Evolutionary conservation across 139 green algal species (phyloP).

Genomic region (Spirogloea muscicola): DNA sequence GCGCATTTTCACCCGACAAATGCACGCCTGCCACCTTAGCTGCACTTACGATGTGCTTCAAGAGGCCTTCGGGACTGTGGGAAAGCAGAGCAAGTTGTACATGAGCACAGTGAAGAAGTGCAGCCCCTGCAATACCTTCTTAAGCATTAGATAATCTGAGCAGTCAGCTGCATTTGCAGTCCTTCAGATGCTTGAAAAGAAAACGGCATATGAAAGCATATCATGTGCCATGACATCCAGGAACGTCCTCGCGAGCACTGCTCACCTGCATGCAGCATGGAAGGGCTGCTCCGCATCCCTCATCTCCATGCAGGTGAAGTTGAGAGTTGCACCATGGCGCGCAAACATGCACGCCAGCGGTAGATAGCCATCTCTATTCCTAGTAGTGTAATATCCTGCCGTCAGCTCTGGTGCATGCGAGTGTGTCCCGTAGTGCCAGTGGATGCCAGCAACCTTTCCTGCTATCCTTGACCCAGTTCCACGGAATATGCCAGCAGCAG

Average conservation of each 20-base stretch:
- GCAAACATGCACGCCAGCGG: slow-evolving; percentile 55
- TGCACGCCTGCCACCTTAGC: slow-evolving; percentile 66
- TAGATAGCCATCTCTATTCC: slow-evolving; percentile 76
- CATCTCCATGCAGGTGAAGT: slow-evolving; percentile 99
- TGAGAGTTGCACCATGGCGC: slow-evolving; percentile 66
- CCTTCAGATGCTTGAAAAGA: no score
- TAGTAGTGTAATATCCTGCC: slow-evolving; percentile 97
- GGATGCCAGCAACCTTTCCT: slow-evolving; percentile 76
- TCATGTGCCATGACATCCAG: no score
- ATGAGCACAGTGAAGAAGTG: no score
- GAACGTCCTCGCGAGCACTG: no score
- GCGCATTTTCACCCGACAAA: slow-evolving; percentile 89
- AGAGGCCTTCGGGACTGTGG: slow-evolving; percentile 80
- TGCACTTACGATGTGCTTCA: slow-evolving; percentile 24
- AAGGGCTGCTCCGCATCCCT: slow-evolving; percentile 92
- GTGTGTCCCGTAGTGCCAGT: slow-evolving; percentile 97
- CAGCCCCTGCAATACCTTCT: no score
- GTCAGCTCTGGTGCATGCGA: slow-evolving; percentile 95
- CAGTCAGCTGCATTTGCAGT: no score
- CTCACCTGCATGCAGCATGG: slow-evolving; percentile 80
- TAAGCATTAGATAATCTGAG: no score
- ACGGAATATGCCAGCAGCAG: slow-evolving; percentile 36
- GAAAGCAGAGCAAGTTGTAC: no score
- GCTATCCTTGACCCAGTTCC: slow-evolving; percentile 23
- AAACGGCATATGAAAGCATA: no score